Evolutionary conservation across 1,284 basidiomycete species (phyloP).

Genomic region (Tilletia setariae): DNA sequence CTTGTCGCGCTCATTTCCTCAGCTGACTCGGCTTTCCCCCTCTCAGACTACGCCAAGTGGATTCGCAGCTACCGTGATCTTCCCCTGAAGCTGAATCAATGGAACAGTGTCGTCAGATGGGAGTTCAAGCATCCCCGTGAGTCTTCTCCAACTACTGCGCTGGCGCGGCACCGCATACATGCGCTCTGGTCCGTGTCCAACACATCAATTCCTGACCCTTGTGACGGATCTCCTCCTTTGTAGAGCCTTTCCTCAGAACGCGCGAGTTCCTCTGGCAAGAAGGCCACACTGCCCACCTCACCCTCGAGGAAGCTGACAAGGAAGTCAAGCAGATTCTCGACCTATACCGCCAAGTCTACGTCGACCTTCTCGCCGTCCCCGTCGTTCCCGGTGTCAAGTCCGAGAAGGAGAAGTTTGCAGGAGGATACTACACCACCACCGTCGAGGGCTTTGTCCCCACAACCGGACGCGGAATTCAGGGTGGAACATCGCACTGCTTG

Average conservation of each 20-base stretch:
- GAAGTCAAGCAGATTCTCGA: constrained; percentile 94
- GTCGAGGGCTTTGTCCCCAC: constrained; percentile 97
- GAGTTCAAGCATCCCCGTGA: constrained; percentile 92
- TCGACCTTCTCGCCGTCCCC: constrained; percentile 93
- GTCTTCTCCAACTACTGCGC: constrained; percentile 46
- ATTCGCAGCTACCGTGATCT: constrained; percentile 96
- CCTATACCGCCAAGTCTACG: constrained; percentile 92
- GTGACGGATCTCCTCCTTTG: no score
- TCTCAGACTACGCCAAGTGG: constrained; percentile 84
- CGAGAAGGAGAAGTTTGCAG: constrained; percentile 99
- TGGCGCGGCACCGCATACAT: not conserved
- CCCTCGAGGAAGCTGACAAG: constrained; percentile 79
- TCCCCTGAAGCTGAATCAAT: constrained; percentile 94
- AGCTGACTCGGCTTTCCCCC: not conserved
- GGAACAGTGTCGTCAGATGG: constrained; percentile 99
- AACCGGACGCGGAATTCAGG: constrained; percentile 95
- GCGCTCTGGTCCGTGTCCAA: constrained; percentile 4
- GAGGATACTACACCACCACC: constrained; percentile 95
- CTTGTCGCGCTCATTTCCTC: not conserved
- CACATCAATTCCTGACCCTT: not conserved
- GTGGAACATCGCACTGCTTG: constrained; percentile 92
- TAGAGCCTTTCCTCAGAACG: constrained; percentile 90
- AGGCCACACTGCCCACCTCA: constrained; percentile 92
- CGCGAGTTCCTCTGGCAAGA: constrained; percentile 99
- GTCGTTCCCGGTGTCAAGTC: constrained; percentile 96